Evolutionary conservation across 108 stramenopile genomes (phyloP).

Genomic region (Cafeteria roenbergensis): DNA sequence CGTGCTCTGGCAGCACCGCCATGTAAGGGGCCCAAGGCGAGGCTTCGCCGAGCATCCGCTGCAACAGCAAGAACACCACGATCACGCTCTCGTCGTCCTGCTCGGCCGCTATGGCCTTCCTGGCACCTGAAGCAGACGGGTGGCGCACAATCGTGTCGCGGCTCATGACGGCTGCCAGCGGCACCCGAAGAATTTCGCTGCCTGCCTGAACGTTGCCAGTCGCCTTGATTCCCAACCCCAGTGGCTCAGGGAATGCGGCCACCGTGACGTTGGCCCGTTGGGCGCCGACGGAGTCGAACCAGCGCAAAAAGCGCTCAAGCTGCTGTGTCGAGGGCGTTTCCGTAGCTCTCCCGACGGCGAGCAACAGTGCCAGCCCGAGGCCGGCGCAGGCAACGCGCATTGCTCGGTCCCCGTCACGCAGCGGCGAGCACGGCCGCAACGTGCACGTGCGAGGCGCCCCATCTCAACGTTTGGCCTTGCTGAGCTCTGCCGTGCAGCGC

Average conservation of each 20-base stretch:
- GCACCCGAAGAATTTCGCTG: not conserved
- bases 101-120: not conserved
- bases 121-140: not conserved
- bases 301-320: too few species aligned
- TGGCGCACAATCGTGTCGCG: not conserved
- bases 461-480: too few species aligned
- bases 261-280: not conserved
- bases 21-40: not conserved
- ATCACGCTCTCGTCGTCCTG: not conserved
- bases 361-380: too few species aligned
- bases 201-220: not conserved
- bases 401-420: too few species aligned
- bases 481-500: too few species aligned
- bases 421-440: too few species aligned
- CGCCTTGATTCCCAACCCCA: not conserved
- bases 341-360: too few species aligned
- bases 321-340: too few species aligned
- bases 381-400: too few species aligned
- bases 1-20: not conserved
- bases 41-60: not conserved
- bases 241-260: not conserved
- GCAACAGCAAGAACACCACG: not conserved
- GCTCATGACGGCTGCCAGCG: not conserved
- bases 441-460: too few species aligned
- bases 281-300: too few species aligned